Evolutionary conservation across 2,329 filamentous ascomycete species (phyloP).

Genomic region (Pestalotiopsis sp.): DNA sequence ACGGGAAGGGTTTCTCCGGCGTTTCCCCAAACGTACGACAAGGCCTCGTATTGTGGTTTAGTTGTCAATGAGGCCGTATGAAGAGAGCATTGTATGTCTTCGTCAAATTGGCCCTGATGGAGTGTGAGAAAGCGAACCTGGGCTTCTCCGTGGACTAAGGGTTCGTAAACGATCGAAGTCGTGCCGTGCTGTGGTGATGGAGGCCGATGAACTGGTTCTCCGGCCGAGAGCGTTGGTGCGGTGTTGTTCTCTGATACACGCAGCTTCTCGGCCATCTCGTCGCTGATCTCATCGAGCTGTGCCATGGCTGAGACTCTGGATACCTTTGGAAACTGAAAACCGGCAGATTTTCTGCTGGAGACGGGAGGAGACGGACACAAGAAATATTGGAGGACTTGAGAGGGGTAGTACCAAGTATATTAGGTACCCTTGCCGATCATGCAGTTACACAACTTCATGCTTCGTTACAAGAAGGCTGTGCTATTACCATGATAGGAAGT

Average conservation of each 20-base stretch:
- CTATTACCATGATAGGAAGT: too few species aligned
- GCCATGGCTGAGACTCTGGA: too few species aligned
- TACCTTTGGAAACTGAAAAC: too few species aligned
- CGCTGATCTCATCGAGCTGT: too few species aligned
- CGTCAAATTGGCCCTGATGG: constrained; percentile 14
- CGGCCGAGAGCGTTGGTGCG: too few species aligned
- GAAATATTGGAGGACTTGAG: neutral
- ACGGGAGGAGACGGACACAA: neutral
- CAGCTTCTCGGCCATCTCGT: too few species aligned
- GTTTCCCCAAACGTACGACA: neutral
- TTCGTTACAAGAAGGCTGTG: neutral
- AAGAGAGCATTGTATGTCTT: constrained; percentile 19
- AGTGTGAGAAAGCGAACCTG: constrained; percentile 20
- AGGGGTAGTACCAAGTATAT: too few species aligned
- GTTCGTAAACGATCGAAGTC: neutral
- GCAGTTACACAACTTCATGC: neutral
- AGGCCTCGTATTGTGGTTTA: constrained; percentile 5
- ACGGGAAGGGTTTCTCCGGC: neutral
- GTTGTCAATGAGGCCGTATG: constrained; percentile 16
- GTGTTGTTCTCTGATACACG: too few species aligned
- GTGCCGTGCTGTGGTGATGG: neutral
- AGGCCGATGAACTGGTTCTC: neutral
- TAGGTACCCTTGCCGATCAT: neutral
- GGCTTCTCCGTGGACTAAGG: neutral
- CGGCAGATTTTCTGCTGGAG: neutral